Conservation (phyloP, 768 basidiomycete species). For the Rhodocollybia butyracea region DNA sequence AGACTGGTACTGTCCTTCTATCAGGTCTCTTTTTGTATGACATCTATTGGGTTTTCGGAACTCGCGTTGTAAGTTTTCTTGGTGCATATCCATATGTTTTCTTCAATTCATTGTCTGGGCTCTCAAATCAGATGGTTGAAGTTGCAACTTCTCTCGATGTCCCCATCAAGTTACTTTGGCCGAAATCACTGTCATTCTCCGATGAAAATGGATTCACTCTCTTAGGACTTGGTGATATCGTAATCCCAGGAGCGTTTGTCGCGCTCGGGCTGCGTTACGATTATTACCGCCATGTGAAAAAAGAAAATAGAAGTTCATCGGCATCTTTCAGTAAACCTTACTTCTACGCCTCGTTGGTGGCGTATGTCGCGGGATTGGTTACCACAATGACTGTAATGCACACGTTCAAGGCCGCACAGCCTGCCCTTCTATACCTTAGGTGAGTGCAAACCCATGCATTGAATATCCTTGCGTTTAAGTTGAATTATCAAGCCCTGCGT, state of each 20-base stretch:
- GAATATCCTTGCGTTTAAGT: slow-evolving; percentile 7
- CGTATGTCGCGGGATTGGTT: slow-evolving; percentile 71
- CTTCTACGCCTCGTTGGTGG: slow-evolving; percentile 64
- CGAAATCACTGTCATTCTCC: slow-evolving; percentile 57
- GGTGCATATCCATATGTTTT: too few relatives aligned
- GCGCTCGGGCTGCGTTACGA: slow-evolving; percentile 88
- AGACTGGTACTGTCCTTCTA: slow-evolving; percentile 80
- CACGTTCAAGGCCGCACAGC: slow-evolving; percentile 70
- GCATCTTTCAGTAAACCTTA: slow-evolving; percentile 62
- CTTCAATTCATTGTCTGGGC: slow-evolving; percentile 1
- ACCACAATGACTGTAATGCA: slow-evolving; percentile 89
- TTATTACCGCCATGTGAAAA: slow-evolving; percentile 36
- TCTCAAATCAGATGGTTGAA: slow-evolving; percentile 71
- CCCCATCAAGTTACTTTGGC: slow-evolving; percentile 91
- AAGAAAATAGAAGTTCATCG: slow-evolving; percentile 11
- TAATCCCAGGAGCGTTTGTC: slow-evolving; percentile 61
- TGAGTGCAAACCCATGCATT: slow-evolving; percentile 26
- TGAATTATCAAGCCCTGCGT: slow-evolving; percentile 82
- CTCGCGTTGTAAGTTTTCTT: slow-evolving; percentile 68
- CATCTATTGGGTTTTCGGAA: slow-evolving; percentile 93
- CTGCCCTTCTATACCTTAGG: slow-evolving; percentile 91
- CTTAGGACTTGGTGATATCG: slow-evolving; percentile 90
- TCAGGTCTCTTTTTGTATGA: slow-evolving; percentile 90
- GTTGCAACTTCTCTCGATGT: slow-evolving; percentile 89
- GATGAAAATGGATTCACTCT: slow-evolving; percentile 68